These are phyloP conservation scores for Monosporascus sp. DNA, from an alignment of 2,329 filamentous ascomycete genomes.

Conservation along the genomic window DNA sequence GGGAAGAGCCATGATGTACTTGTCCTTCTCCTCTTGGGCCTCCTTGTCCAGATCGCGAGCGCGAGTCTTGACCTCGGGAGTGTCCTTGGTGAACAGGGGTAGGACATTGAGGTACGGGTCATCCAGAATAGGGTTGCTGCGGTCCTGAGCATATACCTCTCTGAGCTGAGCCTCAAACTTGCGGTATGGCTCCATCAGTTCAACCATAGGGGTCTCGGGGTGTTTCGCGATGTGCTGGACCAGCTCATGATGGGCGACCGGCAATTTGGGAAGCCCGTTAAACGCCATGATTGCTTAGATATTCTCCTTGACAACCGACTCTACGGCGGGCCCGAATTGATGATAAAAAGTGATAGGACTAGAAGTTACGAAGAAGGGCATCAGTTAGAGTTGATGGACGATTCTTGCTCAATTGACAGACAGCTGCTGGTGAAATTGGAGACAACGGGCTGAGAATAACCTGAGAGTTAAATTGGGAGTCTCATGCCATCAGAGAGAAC, in stretches of 20 bases:
- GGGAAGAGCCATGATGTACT: constrained; percentile 65
- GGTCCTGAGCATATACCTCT: constrained; percentile 64
- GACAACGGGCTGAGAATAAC: too few species aligned
- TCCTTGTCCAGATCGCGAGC: constrained; percentile 56
- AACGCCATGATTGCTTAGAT: constrained; percentile 28
- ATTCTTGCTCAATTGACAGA: too few species aligned
- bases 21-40: constrained; percentile 53
- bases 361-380: too few species aligned
- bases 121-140: constrained; percentile 50
- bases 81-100: constrained; percentile 57
- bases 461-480: too few species aligned
- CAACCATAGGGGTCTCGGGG: constrained; percentile 45
- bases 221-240: constrained; percentile 51
- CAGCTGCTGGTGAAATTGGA: too few species aligned
- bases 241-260: constrained; percentile 40
- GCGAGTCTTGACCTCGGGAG: constrained; percentile 53
- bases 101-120: constrained; percentile 58
- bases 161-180: constrained; percentile 63
- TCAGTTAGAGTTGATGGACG: too few species aligned
- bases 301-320: not conserved
- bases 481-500: too few species aligned
- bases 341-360: not conserved
- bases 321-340: not conserved
- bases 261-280: constrained; percentile 38
- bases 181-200: constrained; percentile 62